phyloP scores from a whole-genome alignment of 1,284 basidiomycete genomes.

The Cryptococcus sp. region DNA sequence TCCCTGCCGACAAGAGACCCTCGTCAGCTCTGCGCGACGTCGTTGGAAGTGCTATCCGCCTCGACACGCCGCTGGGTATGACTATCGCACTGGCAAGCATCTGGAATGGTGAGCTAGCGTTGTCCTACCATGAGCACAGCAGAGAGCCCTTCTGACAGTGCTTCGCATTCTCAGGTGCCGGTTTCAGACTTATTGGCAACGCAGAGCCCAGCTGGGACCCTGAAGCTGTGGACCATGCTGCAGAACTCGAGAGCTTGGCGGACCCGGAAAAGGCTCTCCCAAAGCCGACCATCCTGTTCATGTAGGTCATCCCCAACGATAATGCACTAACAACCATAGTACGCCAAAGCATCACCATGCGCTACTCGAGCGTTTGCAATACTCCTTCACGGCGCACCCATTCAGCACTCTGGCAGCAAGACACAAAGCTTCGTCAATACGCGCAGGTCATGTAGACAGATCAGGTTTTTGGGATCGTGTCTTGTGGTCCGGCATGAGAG shows the following conservation, averaged over 20 bases:
- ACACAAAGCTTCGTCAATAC: constrained; percentile 38
- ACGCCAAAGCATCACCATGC: constrained; percentile 34
- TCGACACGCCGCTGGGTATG: constrained; percentile 51
- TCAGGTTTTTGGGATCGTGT: constrained; percentile 38
- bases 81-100: constrained; percentile 45
- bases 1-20: constrained; percentile 53
- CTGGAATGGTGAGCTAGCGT: constrained; percentile 41
- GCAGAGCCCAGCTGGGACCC: constrained; percentile 25
- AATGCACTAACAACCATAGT: constrained; percentile 22
- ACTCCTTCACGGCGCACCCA: constrained; percentile 22
- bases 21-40: constrained; percentile 36
- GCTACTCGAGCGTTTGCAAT: constrained; percentile 31
- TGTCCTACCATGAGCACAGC: not conserved
- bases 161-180: constrained; percentile 29
- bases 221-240: constrained; percentile 22
- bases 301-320: constrained; percentile 27
- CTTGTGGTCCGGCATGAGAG: constrained; percentile 31
- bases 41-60: constrained; percentile 39
- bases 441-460: constrained; percentile 39
- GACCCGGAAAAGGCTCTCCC: constrained; percentile 21
- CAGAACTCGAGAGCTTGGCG: constrained; percentile 28
- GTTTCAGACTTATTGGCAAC: constrained; percentile 43
- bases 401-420: constrained; percentile 34
- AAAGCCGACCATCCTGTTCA: constrained; percentile 43
- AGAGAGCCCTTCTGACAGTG: not conserved